Conservation (phyloP, 164 flowering plant species). For the Aristolochia californica region DNA sequence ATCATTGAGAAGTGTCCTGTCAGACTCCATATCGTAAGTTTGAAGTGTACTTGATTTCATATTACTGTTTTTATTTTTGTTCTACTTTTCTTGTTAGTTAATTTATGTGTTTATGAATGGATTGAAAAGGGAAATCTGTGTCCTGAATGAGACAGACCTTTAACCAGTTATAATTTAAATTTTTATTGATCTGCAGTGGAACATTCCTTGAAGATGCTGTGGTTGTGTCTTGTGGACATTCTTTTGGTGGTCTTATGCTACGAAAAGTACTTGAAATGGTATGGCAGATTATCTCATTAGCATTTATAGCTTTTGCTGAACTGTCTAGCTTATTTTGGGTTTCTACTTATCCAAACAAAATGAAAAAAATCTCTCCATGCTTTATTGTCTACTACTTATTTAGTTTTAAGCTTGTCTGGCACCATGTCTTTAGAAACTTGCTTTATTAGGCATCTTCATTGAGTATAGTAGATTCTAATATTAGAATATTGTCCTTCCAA, state of each 20-base stretch:
- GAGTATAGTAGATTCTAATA: no score
- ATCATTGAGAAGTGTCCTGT: slow-evolving; percentile 80
- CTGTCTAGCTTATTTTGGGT: background rate
- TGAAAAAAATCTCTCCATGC: no score
- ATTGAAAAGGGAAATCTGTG: no score
- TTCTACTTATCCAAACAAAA: background rate
- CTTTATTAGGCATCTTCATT: no score
- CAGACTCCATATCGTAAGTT: slow-evolving; percentile 93
- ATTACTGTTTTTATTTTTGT: background rate
- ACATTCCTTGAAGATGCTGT: slow-evolving; percentile 91
- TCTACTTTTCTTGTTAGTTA: background rate
- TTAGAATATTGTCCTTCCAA: no score
- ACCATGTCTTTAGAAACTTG: no score
- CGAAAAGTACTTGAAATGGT: slow-evolving; percentile 75
- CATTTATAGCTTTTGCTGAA: no score
- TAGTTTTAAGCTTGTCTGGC: no score
- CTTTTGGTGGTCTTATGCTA: slow-evolving; percentile 91
- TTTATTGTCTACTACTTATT: no score
- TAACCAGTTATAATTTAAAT: background rate
- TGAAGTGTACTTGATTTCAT: slow-evolving; percentile 3
- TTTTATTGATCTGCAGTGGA: slow-evolving; percentile 41
- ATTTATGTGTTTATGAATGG: background rate
- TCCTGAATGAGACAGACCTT: no score
- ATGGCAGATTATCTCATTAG: slow-evolving; percentile 9
- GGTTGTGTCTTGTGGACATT: slow-evolving; percentile 91